phyloP scores from a whole-genome alignment of 441 rosid genomes.

The Capsella rubella region DNA sequence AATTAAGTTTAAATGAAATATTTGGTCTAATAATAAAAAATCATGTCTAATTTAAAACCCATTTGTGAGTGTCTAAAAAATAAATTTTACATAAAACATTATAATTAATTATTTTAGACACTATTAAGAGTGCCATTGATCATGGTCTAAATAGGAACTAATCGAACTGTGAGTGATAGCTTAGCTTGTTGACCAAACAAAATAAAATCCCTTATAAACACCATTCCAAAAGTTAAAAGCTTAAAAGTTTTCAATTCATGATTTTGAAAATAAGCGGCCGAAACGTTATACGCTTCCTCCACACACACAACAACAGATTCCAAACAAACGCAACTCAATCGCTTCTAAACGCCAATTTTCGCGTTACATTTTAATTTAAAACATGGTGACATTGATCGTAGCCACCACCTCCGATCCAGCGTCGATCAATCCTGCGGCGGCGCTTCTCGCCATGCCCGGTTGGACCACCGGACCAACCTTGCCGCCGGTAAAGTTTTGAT shows the following conservation, averaged over 20 bases:
- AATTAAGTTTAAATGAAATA: no score
- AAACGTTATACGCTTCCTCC: slow-evolving; percentile 28
- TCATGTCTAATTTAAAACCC: no score
- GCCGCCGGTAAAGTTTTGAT: slow-evolving; percentile 49
- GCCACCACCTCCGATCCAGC: slow-evolving; percentile 82
- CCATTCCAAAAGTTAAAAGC: background rate
- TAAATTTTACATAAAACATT: no score
- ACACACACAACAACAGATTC: slow-evolving; percentile 7
- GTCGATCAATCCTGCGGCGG: slow-evolving; percentile 82
- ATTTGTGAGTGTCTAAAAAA: no score
- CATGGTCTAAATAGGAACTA: no score
- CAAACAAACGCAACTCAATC: slow-evolving; percentile 36
- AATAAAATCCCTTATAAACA: background rate
- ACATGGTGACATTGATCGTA: slow-evolving; percentile 76
- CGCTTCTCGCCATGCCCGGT: slow-evolving; percentile 71
- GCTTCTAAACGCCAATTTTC: slow-evolving; percentile 34
- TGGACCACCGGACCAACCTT: slow-evolving; percentile 58
- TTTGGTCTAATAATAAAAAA: no score
- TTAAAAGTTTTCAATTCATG: slow-evolving; percentile 10
- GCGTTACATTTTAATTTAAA: slow-evolving; percentile 36
- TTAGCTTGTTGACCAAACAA: no score
- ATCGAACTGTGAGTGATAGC: no score
- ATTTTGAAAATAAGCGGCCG: slow-evolving; percentile 22
- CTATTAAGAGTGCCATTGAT: no score
- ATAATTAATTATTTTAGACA: no score